Conservation (phyloP, 2,329 filamentous ascomycete species). For the Periconia sp. region DNA sequence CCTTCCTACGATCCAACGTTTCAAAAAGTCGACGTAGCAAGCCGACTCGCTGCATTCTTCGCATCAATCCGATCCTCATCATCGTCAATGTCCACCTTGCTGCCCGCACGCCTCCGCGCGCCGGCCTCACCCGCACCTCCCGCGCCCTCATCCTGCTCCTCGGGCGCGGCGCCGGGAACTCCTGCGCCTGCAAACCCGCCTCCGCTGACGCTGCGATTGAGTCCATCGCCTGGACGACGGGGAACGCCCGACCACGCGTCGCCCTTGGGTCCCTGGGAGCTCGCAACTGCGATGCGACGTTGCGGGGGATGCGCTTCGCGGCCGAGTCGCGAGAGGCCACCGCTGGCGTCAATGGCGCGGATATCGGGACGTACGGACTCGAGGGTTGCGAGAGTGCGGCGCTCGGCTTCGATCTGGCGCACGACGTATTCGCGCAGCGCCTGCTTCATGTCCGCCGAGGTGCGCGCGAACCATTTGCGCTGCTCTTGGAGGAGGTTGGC, state of each 20-base stretch:
- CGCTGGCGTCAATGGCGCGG: constrained; percentile 85
- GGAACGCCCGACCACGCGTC: constrained; percentile 97
- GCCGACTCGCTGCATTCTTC: constrained; percentile 87
- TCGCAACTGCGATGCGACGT: constrained; percentile 75
- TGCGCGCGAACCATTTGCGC: constrained; percentile 86
- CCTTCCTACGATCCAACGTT: background rate
- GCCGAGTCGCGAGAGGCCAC: constrained; percentile 85
- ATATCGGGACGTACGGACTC: constrained; percentile 93
- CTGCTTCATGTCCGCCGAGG: constrained; percentile 77
- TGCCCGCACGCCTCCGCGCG: constrained; percentile 51
- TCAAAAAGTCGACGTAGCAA: constrained; percentile 93
- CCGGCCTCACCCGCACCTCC: constrained; percentile 44
- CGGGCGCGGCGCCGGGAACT: constrained; percentile 60
- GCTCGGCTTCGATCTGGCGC: constrained; percentile 92
- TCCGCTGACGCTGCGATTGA: constrained; percentile 75
- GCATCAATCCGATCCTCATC: constrained; percentile 95
- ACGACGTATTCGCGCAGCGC: constrained; percentile 91
- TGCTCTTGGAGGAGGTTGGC: constrained; percentile 86
- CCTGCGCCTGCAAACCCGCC: constrained; percentile 40
- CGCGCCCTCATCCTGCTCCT: constrained; percentile 58
- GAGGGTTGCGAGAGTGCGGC: constrained; percentile 86
- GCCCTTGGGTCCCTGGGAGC: constrained; percentile 94
- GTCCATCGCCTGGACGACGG: constrained; percentile 70
- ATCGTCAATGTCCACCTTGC: constrained; percentile 66
- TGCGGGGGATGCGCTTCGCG: constrained; percentile 79